A percentile compares a stretch with the other conserved stretches of the same genome.
These are phyloP conservation scores for Hymenoscyphus infarciens DNA, from an alignment of 2,329 filamentous ascomycete genomes.

Conservation along the genomic window DNA sequence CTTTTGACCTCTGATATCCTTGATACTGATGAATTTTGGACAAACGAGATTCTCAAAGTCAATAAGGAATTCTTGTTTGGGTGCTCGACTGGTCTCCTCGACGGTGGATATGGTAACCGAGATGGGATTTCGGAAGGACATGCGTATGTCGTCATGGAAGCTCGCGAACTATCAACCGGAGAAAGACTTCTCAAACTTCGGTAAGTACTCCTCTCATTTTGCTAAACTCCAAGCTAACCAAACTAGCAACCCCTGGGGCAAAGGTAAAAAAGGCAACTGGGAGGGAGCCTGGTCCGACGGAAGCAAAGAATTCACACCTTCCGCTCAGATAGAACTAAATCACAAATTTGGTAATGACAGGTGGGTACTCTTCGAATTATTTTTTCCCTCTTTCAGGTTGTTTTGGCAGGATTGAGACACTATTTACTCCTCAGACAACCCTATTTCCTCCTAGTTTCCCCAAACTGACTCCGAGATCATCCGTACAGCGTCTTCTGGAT, in stretches of 20 bases:
- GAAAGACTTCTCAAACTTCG: constrained; percentile 55
- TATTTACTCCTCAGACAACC: too few species aligned
- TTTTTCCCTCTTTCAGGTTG: too few species aligned
- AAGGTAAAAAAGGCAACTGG: constrained; percentile 47
- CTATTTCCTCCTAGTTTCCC: too few species aligned
- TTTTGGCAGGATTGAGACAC: too few species aligned
- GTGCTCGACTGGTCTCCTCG: constrained; percentile 62
- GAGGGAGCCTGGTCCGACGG: constrained; percentile 56
- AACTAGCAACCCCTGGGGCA: constrained; percentile 54
- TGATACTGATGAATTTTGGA: constrained; percentile 80
- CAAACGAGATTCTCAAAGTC: constrained; percentile 73
- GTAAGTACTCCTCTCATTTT: constrained; percentile 11
- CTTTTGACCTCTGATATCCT: constrained; percentile 70
- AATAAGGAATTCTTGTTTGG: constrained; percentile 78
- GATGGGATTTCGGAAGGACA: constrained; percentile 57
- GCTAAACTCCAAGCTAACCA: not conserved
- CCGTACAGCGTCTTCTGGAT: constrained; percentile 66
- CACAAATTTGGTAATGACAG: constrained; percentile 59
- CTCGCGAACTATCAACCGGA: constrained; percentile 48
- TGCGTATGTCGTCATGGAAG: constrained; percentile 59
- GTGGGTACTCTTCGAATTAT: too few species aligned
- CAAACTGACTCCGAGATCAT: too few species aligned
- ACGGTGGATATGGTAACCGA: constrained; percentile 57
- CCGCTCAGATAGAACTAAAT: constrained; percentile 53
- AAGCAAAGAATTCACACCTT: constrained; percentile 58